Evolutionary conservation across 2,329 filamentous ascomycete species (phyloP).

Genomic region (Hypoxylon sp.): DNA sequence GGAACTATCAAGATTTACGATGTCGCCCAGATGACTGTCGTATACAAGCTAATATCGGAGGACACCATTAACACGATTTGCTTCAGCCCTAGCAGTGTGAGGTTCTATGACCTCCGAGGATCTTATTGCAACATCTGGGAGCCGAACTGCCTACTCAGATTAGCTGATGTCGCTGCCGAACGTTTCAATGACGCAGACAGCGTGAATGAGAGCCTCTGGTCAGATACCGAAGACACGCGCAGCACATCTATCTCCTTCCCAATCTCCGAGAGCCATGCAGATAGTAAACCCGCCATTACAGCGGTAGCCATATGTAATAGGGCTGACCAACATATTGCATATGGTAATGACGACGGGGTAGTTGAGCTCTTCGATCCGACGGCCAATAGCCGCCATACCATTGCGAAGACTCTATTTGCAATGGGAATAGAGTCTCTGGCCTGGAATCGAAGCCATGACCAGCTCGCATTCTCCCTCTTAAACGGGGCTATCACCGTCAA

Average conservation of each 20-base stretch:
- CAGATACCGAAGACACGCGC: neutral
- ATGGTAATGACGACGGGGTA: neutral
- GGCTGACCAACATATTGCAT: neutral
- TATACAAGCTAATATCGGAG: slow-evolving; percentile 41
- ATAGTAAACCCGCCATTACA: neutral
- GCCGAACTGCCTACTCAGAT: slow-evolving; percentile 37
- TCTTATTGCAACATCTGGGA: slow-evolving; percentile 46
- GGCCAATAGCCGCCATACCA: slow-evolving; percentile 12
- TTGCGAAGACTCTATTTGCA: slow-evolving; percentile 16
- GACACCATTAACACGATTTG: slow-evolving; percentile 31
- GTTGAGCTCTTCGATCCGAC: neutral
- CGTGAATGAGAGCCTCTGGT: neutral
- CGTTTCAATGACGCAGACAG: slow-evolving; percentile 12
- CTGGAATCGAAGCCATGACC: slow-evolving; percentile 28
- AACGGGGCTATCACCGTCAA: slow-evolving; percentile 13
- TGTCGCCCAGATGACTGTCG: slow-evolving; percentile 32
- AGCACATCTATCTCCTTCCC: neutral
- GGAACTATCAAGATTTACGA: slow-evolving; percentile 43
- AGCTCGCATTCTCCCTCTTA: slow-evolving; percentile 31
- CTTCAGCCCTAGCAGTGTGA: slow-evolving; percentile 37
- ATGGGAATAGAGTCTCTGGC: slow-evolving; percentile 14
- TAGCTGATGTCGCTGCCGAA: slow-evolving; percentile 25
- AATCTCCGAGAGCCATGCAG: neutral
- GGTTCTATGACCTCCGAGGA: slow-evolving; percentile 44
- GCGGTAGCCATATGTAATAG: neutral